These are phyloP conservation scores for Papiliotrema terrestris DNA, from an alignment of 1,284 basidiomycete genomes.

Conservation along the genomic window DNA sequence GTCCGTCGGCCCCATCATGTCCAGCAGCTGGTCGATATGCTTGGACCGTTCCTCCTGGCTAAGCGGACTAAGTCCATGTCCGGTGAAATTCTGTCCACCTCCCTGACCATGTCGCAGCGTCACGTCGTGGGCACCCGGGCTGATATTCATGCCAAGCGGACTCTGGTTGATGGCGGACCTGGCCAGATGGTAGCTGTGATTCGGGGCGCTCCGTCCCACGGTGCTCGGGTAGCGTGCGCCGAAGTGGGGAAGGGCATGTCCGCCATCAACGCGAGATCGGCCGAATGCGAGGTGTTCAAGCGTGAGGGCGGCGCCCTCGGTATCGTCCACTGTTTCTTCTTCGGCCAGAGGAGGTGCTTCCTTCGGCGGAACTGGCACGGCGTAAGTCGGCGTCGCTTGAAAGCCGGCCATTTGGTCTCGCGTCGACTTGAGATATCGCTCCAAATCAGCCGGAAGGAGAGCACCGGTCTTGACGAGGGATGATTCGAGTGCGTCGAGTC, in stretches of 20 bases:
- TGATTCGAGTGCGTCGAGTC: constrained; percentile 47
- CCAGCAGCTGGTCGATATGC: constrained; percentile 34
- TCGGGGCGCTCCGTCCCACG: constrained; percentile 18
- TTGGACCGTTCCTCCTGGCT: constrained; percentile 27
- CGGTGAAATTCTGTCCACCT: background rate
- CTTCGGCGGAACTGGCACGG: background rate
- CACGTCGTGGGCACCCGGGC: background rate
- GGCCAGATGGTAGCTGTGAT: constrained; percentile 41
- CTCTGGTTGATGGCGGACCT: constrained; percentile 5
- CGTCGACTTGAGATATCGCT: constrained; percentile 32
- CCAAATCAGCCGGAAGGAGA: constrained; percentile 42
- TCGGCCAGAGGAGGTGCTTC: background rate
- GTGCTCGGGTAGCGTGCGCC: constrained; percentile 13
- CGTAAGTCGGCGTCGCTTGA: background rate
- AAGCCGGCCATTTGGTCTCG: constrained; percentile 1
- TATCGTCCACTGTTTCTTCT: constrained; percentile 41
- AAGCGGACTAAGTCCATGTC: background rate
- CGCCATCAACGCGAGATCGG: constrained; percentile 37
- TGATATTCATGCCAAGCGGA: constrained; percentile 1
- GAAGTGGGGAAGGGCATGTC: constrained; percentile 39
- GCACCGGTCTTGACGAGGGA: constrained; percentile 42
- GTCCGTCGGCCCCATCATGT: constrained; percentile 43
- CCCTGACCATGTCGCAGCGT: background rate
- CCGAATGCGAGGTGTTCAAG: constrained; percentile 50
- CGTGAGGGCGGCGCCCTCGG: constrained; percentile 49